phyloP scores from a whole-genome alignment of 306 rosid species.

The Alnus rubra region DNA sequence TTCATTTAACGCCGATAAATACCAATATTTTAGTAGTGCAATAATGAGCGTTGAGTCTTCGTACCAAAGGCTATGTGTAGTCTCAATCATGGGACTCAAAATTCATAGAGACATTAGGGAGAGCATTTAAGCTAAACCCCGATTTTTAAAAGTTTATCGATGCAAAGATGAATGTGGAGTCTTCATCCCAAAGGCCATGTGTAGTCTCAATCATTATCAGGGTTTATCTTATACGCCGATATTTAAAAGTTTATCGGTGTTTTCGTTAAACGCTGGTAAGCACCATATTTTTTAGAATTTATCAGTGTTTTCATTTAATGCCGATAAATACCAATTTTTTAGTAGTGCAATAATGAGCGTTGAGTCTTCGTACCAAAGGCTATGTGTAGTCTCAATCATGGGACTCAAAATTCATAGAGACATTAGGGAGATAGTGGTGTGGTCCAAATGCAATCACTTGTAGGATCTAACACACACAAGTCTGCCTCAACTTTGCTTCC shows the following conservation, averaged over 20 bases:
- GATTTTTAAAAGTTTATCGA: too few relatives aligned
- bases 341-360: not conserved
- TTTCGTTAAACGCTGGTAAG: too few relatives aligned
- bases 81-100: conserved; percentile 9
- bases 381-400: conserved; percentile 13
- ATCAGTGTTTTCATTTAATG: too few relatives aligned
- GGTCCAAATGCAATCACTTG: conserved; percentile 21
- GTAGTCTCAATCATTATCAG: conserved; percentile 2
- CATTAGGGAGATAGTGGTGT: not conserved
- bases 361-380: conserved; percentile 1
- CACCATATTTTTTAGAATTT: too few relatives aligned
- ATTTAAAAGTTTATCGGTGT: too few relatives aligned
- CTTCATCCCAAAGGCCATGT: not conserved
- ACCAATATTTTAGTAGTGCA: too few relatives aligned
- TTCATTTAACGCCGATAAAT: too few relatives aligned
- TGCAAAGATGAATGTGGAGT: too few relatives aligned
- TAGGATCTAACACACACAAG: conserved; percentile 1
- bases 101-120: not conserved
- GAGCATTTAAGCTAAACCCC: too few relatives aligned
- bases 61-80: conserved; percentile 5
- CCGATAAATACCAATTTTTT: too few relatives aligned
- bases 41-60: not conserved
- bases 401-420: not conserved
- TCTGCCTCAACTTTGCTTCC: not conserved
- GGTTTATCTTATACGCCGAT: too few relatives aligned